Percentiles rank a stretch among this genome's conserved stretches.
These are phyloP conservation scores for Spongospora subterranea DNA, from an alignment of 208 protist genomes.

Conservation along the genomic window DNA sequence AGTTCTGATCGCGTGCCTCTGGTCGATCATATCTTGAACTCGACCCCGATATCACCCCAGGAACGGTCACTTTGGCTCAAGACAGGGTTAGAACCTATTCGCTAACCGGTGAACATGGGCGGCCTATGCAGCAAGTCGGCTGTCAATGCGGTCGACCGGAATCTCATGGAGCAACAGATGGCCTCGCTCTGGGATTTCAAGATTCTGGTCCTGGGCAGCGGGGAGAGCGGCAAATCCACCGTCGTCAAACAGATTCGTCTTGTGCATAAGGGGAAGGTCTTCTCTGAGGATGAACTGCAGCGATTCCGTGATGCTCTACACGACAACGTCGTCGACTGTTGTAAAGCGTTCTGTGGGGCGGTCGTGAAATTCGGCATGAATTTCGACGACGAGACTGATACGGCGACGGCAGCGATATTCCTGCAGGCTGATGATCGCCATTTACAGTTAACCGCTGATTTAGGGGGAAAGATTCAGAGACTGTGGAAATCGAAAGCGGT, in stretches of 20 bases:
- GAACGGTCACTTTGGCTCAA: too few species aligned
- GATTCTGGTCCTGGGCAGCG: constrained; percentile 49
- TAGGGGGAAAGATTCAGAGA: neutral
- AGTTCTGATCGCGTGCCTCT: too few species aligned
- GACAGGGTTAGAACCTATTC: too few species aligned
- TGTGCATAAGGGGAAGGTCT: constrained; percentile 41
- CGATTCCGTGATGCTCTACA: constrained; percentile 22
- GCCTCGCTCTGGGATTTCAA: constrained; percentile 50
- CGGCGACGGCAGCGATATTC: neutral
- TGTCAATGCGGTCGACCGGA: constrained; percentile 15
- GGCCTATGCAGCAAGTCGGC: neutral
- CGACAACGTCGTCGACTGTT: constrained; percentile 56
- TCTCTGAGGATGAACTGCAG: constrained; percentile 17
- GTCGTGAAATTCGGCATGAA: neutral
- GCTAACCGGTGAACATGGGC: too few species aligned
- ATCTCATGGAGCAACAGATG: constrained; percentile 44
- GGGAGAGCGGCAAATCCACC: constrained; percentile 43
- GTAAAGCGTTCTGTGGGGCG: constrained; percentile 29
- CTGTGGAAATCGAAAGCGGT: constrained; percentile 43
- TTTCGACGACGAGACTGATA: constrained; percentile 21
- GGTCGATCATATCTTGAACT: too few species aligned
- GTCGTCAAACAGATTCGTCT: constrained; percentile 50
- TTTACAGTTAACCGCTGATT: neutral
- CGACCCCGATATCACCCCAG: too few species aligned
- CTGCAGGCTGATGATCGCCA: neutral